phyloP scores from a whole-genome alignment of 2,329 filamentous ascomycete species.

The Massarina eburnea region DNA sequence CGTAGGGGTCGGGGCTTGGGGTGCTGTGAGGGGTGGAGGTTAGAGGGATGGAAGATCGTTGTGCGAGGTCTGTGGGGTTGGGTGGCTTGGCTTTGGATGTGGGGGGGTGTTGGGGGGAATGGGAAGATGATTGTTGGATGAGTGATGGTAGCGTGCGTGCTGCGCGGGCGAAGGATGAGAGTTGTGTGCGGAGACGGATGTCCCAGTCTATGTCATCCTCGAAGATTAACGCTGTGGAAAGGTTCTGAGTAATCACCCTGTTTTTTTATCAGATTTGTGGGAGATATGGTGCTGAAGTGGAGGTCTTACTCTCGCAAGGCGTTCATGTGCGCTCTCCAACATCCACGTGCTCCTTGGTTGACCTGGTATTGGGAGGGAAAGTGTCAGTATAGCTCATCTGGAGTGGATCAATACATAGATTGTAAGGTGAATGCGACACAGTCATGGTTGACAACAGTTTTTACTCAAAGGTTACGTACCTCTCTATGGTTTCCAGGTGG shows the following conservation, averaged over 20 bases:
- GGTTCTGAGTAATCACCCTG: constrained; percentile 23
- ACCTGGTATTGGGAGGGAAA: too few relatives aligned
- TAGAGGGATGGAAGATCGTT: constrained; percentile 16
- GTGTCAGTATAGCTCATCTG: too few relatives aligned
- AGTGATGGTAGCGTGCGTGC: constrained; percentile 14
- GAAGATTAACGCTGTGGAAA: constrained; percentile 25
- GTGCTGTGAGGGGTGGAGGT: constrained; percentile 1
- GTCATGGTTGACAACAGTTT: too few relatives aligned
- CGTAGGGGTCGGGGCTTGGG: constrained; percentile 25
- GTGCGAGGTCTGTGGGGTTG: constrained; percentile 13
- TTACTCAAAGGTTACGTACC: too few relatives aligned
- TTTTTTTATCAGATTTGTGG: constrained; percentile 2
- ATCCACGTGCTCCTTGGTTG: constrained; percentile 18
- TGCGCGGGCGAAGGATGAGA: constrained; percentile 15
- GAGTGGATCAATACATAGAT: too few relatives aligned
- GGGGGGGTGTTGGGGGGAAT: constrained; percentile 2
- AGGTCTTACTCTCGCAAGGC: constrained; percentile 20
- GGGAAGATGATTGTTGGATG: constrained; percentile 1
- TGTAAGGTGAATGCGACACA: too few relatives aligned
- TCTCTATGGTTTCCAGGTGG: constrained; percentile 35
- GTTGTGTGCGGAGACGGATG: constrained; percentile 19
- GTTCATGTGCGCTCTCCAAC: constrained; percentile 33
- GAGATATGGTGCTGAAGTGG: not conserved
- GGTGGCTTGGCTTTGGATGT: constrained; percentile 5
- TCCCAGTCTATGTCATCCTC: constrained; percentile 34